Percentiles rank a stretch among this genome's conserved stretches.
Evolutionary conservation across 768 basidiomycete species (phyloP).

Genomic region (Porphyrellus cyaneotinctus): DNA sequence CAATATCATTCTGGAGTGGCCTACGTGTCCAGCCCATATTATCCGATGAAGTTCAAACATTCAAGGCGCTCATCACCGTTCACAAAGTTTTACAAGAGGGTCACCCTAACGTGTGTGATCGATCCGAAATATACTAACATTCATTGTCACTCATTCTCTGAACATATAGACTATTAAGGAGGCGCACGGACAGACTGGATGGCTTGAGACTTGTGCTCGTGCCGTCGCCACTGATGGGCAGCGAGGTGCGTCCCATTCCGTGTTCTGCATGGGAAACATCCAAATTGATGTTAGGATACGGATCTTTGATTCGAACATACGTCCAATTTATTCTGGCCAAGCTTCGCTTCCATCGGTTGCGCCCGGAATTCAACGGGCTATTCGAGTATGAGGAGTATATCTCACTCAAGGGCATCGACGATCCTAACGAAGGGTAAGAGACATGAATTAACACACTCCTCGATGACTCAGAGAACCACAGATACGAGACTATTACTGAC

Average conservation of each 20-base stretch:
- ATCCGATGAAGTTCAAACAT: slow-evolving; percentile 96
- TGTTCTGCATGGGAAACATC: background rate
- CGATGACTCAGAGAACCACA: slow-evolving; percentile 31
- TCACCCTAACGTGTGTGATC: slow-evolving; percentile 71
- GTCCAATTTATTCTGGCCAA: slow-evolving; percentile 95
- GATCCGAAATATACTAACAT: background rate
- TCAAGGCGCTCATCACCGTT: slow-evolving; percentile 95
- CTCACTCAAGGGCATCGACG: slow-evolving; percentile 93
- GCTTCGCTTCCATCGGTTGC: slow-evolving; percentile 89
- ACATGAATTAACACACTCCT: background rate
- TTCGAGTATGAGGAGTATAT: slow-evolving; percentile 99
- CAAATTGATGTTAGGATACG: slow-evolving; percentile 62
- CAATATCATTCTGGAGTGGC: slow-evolving; percentile 96
- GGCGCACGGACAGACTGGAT: slow-evolving; percentile 93
- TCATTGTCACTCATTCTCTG: slow-evolving; percentile 9
- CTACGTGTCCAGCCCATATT: slow-evolving; percentile 95
- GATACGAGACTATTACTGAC: slow-evolving; percentile 97
- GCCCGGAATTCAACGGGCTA: slow-evolving; percentile 96
- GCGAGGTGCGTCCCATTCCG: slow-evolving; percentile 49
- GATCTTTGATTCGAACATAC: slow-evolving; percentile 88
- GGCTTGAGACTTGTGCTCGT: slow-evolving; percentile 95
- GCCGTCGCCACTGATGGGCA: slow-evolving; percentile 77
- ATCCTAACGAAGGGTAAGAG: slow-evolving; percentile 96
- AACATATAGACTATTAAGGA: slow-evolving; percentile 83
- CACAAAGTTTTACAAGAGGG: slow-evolving; percentile 99